Conservation (phyloP, 1,284 basidiomycete species). For the Rhodotorula sp. region DNA sequence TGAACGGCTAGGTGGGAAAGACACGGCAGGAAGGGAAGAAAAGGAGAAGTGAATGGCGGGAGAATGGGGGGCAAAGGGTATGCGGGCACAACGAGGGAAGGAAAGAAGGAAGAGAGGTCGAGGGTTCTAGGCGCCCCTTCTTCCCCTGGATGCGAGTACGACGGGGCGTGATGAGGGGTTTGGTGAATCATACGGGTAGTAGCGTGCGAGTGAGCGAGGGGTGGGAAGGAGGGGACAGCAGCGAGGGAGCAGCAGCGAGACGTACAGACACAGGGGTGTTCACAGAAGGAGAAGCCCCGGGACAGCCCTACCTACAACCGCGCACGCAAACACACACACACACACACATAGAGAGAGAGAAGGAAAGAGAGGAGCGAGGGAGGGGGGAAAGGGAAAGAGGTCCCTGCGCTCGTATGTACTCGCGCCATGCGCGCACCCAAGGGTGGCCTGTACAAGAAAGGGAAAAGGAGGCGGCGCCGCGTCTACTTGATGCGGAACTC, state of each 20-base stretch:
- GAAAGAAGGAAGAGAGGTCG: neutral
- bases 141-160: too few species aligned
- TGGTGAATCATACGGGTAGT: too few species aligned
- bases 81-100: neutral
- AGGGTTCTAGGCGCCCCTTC: neutral
- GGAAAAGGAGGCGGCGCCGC: neutral
- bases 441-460: neutral
- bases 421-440: too few species aligned
- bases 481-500: constrained; percentile 50
- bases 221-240: too few species aligned
- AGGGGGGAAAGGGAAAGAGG: too few species aligned
- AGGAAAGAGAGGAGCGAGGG: neutral
- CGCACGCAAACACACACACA: neutral
- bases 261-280: too few species aligned
- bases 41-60: neutral
- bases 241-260: too few species aligned
- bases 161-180: too few species aligned
- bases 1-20: neutral
- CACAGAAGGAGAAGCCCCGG: too few species aligned
- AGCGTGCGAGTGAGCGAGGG: too few species aligned
- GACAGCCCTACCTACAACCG: too few species aligned
- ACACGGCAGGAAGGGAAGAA: neutral
- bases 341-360: neutral
- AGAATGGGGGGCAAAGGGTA: neutral
- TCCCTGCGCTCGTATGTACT: too few species aligned